These are phyloP conservation scores for Papiliotrema flavescens DNA, from an alignment of 1,284 basidiomycete genomes.

Conservation along the genomic window DNA sequence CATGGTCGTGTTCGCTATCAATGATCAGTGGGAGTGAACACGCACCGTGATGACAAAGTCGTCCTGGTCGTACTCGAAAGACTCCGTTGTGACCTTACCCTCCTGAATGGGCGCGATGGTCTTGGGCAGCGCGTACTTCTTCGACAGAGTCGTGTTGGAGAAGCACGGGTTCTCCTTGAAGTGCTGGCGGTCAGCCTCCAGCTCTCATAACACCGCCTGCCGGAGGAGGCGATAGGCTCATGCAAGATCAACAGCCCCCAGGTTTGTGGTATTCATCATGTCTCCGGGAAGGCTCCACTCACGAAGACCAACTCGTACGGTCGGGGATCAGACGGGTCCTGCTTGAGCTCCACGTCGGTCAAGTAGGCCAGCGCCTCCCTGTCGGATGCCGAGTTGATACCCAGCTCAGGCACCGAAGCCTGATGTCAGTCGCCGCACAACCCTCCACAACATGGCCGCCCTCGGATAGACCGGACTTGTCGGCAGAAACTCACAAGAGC, in stretches of 20 bases:
- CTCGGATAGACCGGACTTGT: not conserved
- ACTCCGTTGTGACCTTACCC: slow-evolving; percentile 34
- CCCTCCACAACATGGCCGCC: not conserved
- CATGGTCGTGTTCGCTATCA: no score
- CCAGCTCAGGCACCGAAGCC: slow-evolving; percentile 18
- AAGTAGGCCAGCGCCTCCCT: slow-evolving; percentile 42
- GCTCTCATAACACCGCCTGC: not conserved
- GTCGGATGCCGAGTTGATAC: slow-evolving; percentile 36
- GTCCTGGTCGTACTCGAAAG: slow-evolving; percentile 28
- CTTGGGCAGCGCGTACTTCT: slow-evolving; percentile 37
- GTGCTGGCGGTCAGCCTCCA: slow-evolving; percentile 22
- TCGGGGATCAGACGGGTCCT: slow-evolving; percentile 43
- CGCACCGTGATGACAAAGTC: slow-evolving; percentile 30
- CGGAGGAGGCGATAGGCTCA: no score
- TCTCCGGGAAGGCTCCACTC: no score
- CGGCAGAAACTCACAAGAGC: slow-evolving; percentile 33
- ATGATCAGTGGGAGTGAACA: not conserved
- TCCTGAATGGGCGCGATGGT: slow-evolving; percentile 25
- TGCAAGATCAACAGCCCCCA: no score
- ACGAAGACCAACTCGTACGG: slow-evolving; percentile 47
- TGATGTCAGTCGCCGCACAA: slow-evolving; percentile 19
- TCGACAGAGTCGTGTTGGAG: slow-evolving; percentile 39
- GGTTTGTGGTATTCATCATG: no score
- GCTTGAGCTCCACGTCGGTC: slow-evolving; percentile 41
- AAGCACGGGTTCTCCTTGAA: slow-evolving; percentile 50